These are phyloP conservation scores for Fusarium beomiforme DNA, from an alignment of 2,329 filamentous ascomycete genomes.

Conservation along the genomic window DNA sequence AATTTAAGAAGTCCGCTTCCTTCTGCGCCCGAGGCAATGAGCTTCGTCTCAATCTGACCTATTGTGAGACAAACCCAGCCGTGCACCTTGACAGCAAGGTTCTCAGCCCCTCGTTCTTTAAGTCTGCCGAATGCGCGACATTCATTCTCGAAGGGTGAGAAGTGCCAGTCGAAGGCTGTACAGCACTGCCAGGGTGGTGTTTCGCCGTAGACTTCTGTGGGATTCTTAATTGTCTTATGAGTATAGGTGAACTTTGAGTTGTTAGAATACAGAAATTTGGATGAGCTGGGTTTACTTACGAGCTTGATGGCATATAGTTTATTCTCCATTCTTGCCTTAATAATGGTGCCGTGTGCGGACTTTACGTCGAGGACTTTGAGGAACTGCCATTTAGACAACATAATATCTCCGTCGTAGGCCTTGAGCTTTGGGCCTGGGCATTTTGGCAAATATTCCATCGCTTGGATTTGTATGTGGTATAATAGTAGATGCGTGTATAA, in stretches of 20 bases:
- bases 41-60: neutral
- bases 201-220: neutral
- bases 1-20: neutral
- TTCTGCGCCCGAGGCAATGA: neutral
- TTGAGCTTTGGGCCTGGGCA: neutral
- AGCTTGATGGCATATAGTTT: conserved; percentile 1
- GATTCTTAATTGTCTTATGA: neutral
- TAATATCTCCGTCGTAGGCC: neutral
- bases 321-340: neutral
- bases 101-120: neutral
- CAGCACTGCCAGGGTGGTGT: neutral
- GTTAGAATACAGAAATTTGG: neutral
- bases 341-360: neutral
- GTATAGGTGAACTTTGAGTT: accelerated
- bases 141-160: conserved; percentile 13
- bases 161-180: neutral
- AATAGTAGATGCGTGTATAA: accelerated
- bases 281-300: neutral
- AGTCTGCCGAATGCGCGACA: conserved; percentile 14
- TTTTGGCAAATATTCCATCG: neutral
- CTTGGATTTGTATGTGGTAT: neutral
- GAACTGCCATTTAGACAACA: neutral
- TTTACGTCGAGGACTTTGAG: neutral
- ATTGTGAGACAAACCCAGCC: neutral
- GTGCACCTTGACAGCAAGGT: conserved; percentile 9